Conservation (phyloP, 441 rosid genomes). For the Pelargonium citronellum region DNA sequence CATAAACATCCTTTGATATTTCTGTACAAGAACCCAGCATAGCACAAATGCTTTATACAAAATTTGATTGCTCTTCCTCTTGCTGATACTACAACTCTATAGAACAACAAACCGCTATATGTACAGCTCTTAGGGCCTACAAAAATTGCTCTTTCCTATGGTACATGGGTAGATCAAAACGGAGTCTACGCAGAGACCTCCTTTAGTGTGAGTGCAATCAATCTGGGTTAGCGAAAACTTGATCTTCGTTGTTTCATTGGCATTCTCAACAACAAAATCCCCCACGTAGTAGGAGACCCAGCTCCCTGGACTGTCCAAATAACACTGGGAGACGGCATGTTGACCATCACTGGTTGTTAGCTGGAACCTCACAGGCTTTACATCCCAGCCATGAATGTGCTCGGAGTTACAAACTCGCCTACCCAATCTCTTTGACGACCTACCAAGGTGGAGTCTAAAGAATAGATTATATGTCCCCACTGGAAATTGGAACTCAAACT, state of each 20-base stretch:
- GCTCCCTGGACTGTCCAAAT: conserved; percentile 43
- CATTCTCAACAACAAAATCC: conserved; percentile 49
- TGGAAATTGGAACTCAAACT: conserved; percentile 58
- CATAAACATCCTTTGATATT: neutral
- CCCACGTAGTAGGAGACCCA: conserved; percentile 61
- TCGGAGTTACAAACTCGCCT: conserved; percentile 49
- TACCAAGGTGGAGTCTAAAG: conserved; percentile 69
- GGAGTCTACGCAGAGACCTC: conserved; percentile 57
- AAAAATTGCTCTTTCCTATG: neutral
- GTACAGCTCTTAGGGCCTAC: neutral
- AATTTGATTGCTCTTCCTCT: too few relatives aligned
- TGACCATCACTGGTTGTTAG: conserved; percentile 58
- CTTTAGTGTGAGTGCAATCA: conserved; percentile 79
- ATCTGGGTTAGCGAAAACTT: conserved; percentile 70
- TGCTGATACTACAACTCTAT: too few relatives aligned
- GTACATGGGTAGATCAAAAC: conserved; percentile 44
- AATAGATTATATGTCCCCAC: conserved; percentile 56
- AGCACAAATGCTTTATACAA: too few relatives aligned
- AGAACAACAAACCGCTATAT: neutral
- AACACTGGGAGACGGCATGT: conserved; percentile 38
- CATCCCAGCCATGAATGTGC: conserved; percentile 72
- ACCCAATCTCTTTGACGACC: conserved; percentile 48
- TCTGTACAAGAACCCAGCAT: neutral
- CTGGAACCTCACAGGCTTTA: conserved; percentile 60
- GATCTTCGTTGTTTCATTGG: conserved; percentile 28